Base-by-base conservation (phyloP, 1,284 basidiomycete genomes). In the Hymenochaete sp. region DNA sequence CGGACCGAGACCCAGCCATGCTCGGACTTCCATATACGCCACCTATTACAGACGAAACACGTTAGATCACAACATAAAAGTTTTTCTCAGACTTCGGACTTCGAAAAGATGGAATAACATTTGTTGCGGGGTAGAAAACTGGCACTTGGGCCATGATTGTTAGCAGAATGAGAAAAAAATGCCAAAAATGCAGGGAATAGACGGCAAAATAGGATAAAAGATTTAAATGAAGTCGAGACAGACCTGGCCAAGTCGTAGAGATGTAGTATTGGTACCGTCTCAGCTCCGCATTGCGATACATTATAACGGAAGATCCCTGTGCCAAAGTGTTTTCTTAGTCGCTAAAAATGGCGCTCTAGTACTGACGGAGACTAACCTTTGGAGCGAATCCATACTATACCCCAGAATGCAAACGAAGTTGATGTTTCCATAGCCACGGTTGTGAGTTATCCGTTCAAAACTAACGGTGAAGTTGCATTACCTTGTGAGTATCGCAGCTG, bases 401-500 rank as follows among this genome's bases (percentile, higher is more conserved):
- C 45, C 35, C 36, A 31, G 29, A 47, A 40, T 36, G 18, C 33
- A 31, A 16, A 16, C 32, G 21, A 35, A 6, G 32, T 35, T n/a
- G 32, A 35, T n/a, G 8, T 4, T 16, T 8, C 13, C 32, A 35
- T 6, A 6, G 8, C 21, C 8, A 19, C 5, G 14, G 5, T 5
- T 6, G 32, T n/a, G 13, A 35, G n/a, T n/a, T n/a, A n/a, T n/a
- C n/a, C n/a, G n/a, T n/a, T n/a, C n/a, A n/a, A n/a, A n/a, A n/a
- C n/a, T n/a, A n/a, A n/a, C n/a, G n/a, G n/a, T n/a, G n/a, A n/a
- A n/a, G n/a, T n/a, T n/a, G n/a, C 49, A 66, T 49, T 56, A 88
- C 85, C 67, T 93, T 93, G 67, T 93, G 89, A 2, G 89, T 93
- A 67, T 96, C 93, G 61, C 90, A 93, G 51, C 84, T 90, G 47